phyloP scores from a whole-genome alignment of 169 alveolate genomes.

The Condylostoma magnum region DNA sequence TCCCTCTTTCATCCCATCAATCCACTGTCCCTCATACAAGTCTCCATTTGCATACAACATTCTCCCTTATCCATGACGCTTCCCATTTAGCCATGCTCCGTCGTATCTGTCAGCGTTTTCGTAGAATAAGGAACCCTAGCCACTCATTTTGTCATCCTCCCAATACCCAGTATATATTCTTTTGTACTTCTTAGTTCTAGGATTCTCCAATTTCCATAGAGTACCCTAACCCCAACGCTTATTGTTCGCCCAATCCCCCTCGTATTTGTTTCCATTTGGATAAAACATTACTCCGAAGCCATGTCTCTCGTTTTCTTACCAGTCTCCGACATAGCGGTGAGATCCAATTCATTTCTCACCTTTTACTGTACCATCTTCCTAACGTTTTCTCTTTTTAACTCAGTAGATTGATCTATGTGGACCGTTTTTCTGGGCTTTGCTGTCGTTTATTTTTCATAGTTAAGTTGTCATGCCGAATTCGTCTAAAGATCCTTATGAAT shows the following conservation, averaged over 20 bases:
- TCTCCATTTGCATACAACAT: conserved; percentile 87
- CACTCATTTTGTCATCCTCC: conserved; percentile 75
- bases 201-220: conserved; percentile 71
- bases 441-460: conserved; percentile 43
- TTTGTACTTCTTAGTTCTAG: conserved; percentile 52
- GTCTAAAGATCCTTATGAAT: too few species aligned
- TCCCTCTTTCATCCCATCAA: conserved; percentile 88
- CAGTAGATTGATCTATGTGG: conserved; percentile 77
- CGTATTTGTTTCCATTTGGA: conserved; percentile 79
- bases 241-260: conserved; percentile 75
- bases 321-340: conserved; percentile 78
- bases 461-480: too few species aligned
- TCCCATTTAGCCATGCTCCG: conserved; percentile 78
- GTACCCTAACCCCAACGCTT: conserved; percentile 81
- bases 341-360: conserved; percentile 70
- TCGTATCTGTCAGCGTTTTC: conserved; percentile 82
- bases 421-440: conserved; percentile 80
- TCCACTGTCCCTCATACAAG: conserved; percentile 91
- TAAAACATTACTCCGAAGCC: conserved; percentile 82
- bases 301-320: conserved; percentile 75
- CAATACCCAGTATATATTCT: conserved; percentile 86
- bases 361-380: conserved; percentile 77
- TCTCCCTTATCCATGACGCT: conserved; percentile 82
- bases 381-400: conserved; percentile 74
- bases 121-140: conserved; percentile 81